A percentile compares a stretch with the other conserved stretches of the same genome.
Conservation (phyloP, 192 early-diverging fungal species). For the Piromyces sp. region DNA sequence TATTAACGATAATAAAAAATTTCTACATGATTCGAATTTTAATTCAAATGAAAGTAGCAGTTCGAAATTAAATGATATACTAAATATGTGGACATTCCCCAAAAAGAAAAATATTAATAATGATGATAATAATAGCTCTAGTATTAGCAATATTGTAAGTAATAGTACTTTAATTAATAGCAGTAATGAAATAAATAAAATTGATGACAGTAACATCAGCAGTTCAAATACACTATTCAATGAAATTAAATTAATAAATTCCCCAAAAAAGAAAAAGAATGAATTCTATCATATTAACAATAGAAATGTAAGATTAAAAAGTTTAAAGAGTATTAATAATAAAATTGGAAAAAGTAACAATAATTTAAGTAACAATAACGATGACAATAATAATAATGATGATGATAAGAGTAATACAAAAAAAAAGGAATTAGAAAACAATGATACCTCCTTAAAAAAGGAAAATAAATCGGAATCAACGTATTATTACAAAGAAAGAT, state of each 20-base stretch:
- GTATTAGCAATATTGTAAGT: background rate
- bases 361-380: background rate
- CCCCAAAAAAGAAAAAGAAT: background rate
- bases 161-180: too few relatives aligned
- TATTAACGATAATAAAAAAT: background rate
- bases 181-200: background rate
- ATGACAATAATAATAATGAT: background rate
- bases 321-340: background rate
- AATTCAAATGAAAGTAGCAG: background rate
- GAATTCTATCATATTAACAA: background rate
- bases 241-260: background rate
- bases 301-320: background rate
- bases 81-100: background rate
- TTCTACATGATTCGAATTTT: background rate
- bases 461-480: background rate
- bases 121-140: background rate
- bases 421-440: too few relatives aligned
- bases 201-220: background rate
- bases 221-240: background rate
- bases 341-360: background rate
- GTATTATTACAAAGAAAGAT: background rate
- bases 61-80: background rate
- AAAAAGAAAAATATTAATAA: background rate
- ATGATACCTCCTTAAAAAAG: too few relatives aligned
- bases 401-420: too few relatives aligned